Conservation (phyloP, 192 early-diverging fungal genomes). For the Funneliformis geosporum region DNA sequence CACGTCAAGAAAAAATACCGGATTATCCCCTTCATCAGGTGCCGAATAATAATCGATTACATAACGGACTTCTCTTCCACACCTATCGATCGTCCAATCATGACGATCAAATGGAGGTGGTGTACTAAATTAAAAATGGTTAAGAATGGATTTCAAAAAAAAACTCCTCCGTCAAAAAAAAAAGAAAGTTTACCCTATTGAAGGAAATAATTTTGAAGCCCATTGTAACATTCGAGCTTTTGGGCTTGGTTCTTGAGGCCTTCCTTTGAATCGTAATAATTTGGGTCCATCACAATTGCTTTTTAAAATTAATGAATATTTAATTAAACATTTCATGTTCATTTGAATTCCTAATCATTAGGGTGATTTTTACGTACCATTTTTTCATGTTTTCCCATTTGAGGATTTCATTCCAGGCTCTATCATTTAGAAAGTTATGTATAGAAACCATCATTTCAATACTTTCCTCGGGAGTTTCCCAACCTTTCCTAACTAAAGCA, state of each 20-base stretch:
- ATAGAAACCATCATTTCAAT: constrained; percentile 95
- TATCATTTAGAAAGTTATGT: constrained; percentile 98
- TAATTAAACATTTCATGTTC: background rate
- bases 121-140: constrained; percentile 54
- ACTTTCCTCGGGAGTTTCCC: constrained; percentile 81
- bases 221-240: constrained; percentile 61
- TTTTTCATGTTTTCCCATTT: constrained; percentile 83
- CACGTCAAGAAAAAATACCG: constrained; percentile 92
- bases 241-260: constrained; percentile 76
- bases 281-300: constrained; percentile 57
- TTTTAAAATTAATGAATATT: background rate
- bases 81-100: constrained; percentile 93
- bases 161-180: background rate
- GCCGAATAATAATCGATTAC: constrained; percentile 97
- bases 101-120: constrained; percentile 95
- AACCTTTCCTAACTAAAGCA: constrained; percentile 81
- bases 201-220: constrained; percentile 38
- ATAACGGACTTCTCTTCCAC: constrained; percentile 88
- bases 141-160: constrained; percentile 13
- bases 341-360: background rate
- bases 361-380: constrained; percentile 43
- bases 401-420: constrained; percentile 90
- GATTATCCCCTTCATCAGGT: constrained; percentile 68
- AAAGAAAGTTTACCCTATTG: constrained; percentile 58
- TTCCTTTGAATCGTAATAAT: constrained; percentile 81